Conservation (phyloP, 768 basidiomycete species). For the Psilocybe sp. region DNA sequence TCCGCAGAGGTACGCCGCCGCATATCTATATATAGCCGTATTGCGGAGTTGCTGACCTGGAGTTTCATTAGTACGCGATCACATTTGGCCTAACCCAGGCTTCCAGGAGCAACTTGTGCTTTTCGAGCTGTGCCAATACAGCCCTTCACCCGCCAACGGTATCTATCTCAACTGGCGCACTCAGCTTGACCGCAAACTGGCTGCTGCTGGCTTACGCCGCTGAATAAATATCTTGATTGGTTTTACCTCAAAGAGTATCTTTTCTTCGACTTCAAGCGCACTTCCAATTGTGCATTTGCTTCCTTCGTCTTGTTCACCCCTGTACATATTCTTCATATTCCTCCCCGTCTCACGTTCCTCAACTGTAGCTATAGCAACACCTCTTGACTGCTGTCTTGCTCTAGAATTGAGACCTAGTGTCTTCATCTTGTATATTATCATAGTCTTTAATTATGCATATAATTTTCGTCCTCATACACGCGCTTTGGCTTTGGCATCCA, state of each 20-base stretch:
- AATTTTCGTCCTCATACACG: not conserved
- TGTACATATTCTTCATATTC: not conserved
- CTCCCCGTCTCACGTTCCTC: not conserved
- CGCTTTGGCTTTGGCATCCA: no score
- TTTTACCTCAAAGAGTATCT: not conserved
- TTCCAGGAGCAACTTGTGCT: constrained; percentile 78
- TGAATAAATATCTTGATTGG: constrained; percentile 4
- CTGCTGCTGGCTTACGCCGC: constrained; percentile 35
- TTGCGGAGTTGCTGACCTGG: constrained; percentile 2
- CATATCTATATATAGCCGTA: constrained; percentile 9
- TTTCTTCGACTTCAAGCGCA: not conserved
- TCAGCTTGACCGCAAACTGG: constrained; percentile 48
- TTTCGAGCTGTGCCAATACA: constrained; percentile 71
- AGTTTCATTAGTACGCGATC: constrained; percentile 55
- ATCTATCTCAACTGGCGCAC: constrained; percentile 68
- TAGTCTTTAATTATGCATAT: not conserved
- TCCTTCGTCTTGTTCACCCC: not conserved
- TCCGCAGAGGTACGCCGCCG: constrained; percentile 49
- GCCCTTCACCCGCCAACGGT: constrained; percentile 55
- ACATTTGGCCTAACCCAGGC: constrained; percentile 77
- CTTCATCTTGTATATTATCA: not conserved
- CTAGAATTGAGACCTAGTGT: not conserved
- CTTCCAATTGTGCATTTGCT: not conserved
- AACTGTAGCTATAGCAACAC: not conserved
- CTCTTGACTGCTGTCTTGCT: not conserved